Evolutionary conservation across 148 eudicot genomes (phyloP).

Genomic region (Suaeda aralocaspica): DNA sequence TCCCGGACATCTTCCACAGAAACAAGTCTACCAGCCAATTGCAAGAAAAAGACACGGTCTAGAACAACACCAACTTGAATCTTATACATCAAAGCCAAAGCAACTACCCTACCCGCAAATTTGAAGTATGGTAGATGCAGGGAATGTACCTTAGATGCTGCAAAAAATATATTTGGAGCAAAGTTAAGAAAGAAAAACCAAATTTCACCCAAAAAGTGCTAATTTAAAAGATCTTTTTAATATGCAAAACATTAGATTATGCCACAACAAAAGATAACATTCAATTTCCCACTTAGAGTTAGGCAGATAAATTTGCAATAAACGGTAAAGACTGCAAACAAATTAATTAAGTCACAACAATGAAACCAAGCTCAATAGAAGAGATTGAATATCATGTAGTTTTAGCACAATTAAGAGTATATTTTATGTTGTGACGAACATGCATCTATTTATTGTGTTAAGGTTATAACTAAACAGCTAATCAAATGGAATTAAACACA

Average conservation of each 20-base stretch:
- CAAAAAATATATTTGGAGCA: constrained; percentile 22
- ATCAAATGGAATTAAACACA: neutral
- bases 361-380: neutral
- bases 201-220: neutral
- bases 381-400: neutral
- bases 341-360: neutral
- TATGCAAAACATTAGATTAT: neutral
- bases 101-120: constrained; percentile 81
- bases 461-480: neutral
- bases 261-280: neutral
- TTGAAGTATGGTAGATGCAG: constrained; percentile 67
- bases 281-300: neutral
- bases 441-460: neutral
- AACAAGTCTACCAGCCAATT: constrained; percentile 56
- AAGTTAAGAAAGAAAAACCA: neutral
- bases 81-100: constrained; percentile 85
- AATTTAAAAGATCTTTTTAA: neutral
- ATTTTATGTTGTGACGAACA: neutral
- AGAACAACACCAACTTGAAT: constrained; percentile 82
- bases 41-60: constrained; percentile 72
- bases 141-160: constrained; percentile 86
- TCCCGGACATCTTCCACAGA: constrained; percentile 70
- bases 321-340: neutral
- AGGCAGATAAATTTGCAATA: neutral
- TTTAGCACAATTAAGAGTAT: neutral